Percentiles rank a stretch among this genome's conserved stretches.
Evolutionary conservation across 2,329 filamentous ascomycete species (phyloP).

Genomic region (Seiridium cupressi): DNA sequence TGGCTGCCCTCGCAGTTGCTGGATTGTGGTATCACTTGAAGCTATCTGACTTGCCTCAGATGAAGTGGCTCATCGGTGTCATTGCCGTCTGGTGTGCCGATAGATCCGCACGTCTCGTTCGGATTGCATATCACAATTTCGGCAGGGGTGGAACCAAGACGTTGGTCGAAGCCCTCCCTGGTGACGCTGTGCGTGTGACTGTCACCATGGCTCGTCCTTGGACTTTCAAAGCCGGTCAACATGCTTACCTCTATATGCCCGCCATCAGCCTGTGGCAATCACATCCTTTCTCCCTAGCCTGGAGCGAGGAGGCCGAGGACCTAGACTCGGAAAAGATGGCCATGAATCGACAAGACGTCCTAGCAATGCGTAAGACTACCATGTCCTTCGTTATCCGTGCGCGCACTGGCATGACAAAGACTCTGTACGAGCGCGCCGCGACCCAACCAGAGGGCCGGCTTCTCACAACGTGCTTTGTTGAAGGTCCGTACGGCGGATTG

Average conservation of each 20-base stretch:
- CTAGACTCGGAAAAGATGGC: constrained; percentile 52
- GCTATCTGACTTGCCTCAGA: constrained; percentile 51
- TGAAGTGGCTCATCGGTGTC: constrained; percentile 59
- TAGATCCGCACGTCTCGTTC: constrained; percentile 56
- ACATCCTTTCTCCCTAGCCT: constrained; percentile 77
- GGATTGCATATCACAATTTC: constrained; percentile 64
- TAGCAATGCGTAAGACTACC: constrained; percentile 58
- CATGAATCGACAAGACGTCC: constrained; percentile 58
- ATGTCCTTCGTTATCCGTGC: constrained; percentile 73
- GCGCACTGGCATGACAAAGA: constrained; percentile 70
- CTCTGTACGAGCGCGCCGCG: constrained; percentile 66
- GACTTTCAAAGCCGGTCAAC: constrained; percentile 72
- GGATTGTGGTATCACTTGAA: constrained; percentile 68
- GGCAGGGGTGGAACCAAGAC: constrained; percentile 66
- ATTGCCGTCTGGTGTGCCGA: constrained; percentile 69
- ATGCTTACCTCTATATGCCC: constrained; percentile 79
- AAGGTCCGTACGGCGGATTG: constrained; percentile 75
- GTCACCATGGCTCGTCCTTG: constrained; percentile 75
- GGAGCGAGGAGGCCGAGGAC: constrained; percentile 66
- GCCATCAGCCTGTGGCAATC: constrained; percentile 70
- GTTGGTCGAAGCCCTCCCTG: constrained; percentile 72
- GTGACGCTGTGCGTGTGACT: constrained; percentile 72
- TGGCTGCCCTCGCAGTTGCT: constrained; percentile 58
- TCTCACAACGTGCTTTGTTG: constrained; percentile 64
- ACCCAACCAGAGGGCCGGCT: constrained; percentile 60